Base-by-base conservation (phyloP, 1,284 basidiomycete genomes). In the Cutaneotrichosporon mucoides region DNA sequence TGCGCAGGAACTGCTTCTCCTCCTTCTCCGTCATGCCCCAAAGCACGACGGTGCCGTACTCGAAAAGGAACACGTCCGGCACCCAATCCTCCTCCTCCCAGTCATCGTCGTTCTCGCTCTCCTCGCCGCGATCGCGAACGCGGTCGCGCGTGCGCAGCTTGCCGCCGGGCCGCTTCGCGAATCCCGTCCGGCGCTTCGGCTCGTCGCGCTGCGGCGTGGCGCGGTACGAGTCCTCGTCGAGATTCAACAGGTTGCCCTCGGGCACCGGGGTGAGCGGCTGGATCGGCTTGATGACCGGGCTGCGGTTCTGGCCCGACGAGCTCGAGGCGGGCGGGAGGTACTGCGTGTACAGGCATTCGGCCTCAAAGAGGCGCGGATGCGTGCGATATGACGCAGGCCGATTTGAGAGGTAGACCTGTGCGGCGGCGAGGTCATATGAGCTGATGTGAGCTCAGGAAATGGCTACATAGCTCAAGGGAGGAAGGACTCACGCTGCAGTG, bases 21-120 rank as follows among this genome's bases (percentile, higher is more conserved):
- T 97, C 90, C 8, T 85, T 81, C 72, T 94, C 88, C 10, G 90
- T 89, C 93, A 97, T 97, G 34, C 93, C 93, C 94, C 93, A 97
- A 55, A 96, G 89, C 24, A 97, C 93, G 40, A 96, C 89, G 1
- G 77, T 79, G 15, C 93, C 93, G 76, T 96, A 97, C 66, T 89
- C 86, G 79, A 97, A 97, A 65, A 96, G 80, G 77, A 95, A 97
- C 60, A 94, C 88, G 75, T 95, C 92, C 8, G 91, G 77, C 7
- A 79, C 71, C 76, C 76, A 79, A 57, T 76, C 89, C 53, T 76
- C 90, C 82, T 68, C 84, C 82, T 55, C 85, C 81, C 53, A 84
- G 79, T 79, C 78, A 53, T 78, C 76, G 50, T 77, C 75, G 68
- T 67, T 66, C 53, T 73, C 69, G 16, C 59, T 60, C n/a, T 64